Base-by-base conservation (phyloP, 768 basidiomycete species). In the Antrodiella citrinella region DNA sequence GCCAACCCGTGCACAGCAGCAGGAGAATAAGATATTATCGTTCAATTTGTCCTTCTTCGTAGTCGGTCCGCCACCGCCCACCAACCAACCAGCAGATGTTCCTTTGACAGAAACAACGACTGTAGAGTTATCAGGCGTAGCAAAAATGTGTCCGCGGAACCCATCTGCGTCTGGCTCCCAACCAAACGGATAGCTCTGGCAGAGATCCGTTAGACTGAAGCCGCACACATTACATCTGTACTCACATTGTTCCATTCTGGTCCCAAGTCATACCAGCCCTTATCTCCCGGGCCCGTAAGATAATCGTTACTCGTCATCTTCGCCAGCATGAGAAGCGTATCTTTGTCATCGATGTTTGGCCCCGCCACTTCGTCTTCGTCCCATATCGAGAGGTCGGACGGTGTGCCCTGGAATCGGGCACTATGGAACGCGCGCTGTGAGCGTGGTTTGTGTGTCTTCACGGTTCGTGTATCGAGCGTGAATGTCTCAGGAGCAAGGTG, bases 1-100 rank as follows among this genome's bases (percentile, higher is more conserved):
- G 26, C 88, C 91, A n/a, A 97, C 89, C 4, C 87, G 77, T 2
- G 92, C 94, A 60, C 95, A 98, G 65, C 95, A 98, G 67, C 95
- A 98, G 3, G 91, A 86, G 70, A 95, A 95, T 26, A 98, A 69
- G n/a, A 94, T 69, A 61, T 95, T 98, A 59, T 97, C 94, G 67
- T 98, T 98, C 51, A 84, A 67, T 68, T 93, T 95, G 71, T 98
- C 95, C 66, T 87, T 96, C 60, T 74, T 76, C 38, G 80, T 75
- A 7, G 94, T 96, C 11, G 88, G 84, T 3, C 92, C 91, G 2
- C 87, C 84, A 15, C 80, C 81, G 5, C 89, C 74, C 59, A 83
- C 75, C 7, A 84, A 72, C 67, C 69, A 69, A 9, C 74, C 73
- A 1, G 86, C 82, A 1, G 89, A 90, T 0, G 95, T 98, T n/a